Conservation (phyloP, 1,284 basidiomycete species). For the Malassezia arunalokei region DNA sequence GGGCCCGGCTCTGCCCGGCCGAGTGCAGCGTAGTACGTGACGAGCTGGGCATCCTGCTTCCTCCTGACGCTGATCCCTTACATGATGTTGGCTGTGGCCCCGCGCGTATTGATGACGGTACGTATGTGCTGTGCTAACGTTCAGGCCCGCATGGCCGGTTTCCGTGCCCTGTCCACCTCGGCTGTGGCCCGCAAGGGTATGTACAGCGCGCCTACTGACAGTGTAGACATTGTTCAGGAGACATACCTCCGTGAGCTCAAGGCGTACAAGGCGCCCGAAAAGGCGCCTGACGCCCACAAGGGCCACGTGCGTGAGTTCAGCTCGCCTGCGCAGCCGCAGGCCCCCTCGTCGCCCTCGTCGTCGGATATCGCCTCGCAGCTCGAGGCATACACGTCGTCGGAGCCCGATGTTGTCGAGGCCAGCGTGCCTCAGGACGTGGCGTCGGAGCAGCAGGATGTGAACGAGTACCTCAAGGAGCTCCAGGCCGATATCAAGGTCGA, state of each 20-base stretch:
- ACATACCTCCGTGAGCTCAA: conserved; percentile 81
- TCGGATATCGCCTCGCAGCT: conserved; percentile 48
- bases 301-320: conserved; percentile 48
- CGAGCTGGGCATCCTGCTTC: not conserved
- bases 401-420: conserved; percentile 31
- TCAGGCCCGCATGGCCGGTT: conserved; percentile 8
- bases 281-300: conserved; percentile 44
- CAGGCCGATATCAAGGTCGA: conserved; percentile 39
- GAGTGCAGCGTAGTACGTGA: not conserved
- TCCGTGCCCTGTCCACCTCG: conserved; percentile 37
- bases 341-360: conserved; percentile 46
- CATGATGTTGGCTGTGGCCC: conserved; percentile 15
- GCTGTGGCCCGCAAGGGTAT: conserved; percentile 37
- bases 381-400: conserved; percentile 45
- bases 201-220: conserved; percentile 7
- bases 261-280: conserved; percentile 60
- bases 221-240: conserved; percentile 70
- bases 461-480: conserved; percentile 44
- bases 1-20: conserved; percentile 13
- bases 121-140: not conserved
- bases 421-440: conserved; percentile 20
- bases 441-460: conserved; percentile 40
- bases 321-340: conserved; percentile 46
- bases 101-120: conserved; percentile 14
- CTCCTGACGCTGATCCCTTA: not conserved